A percentile compares a stretch with the other conserved stretches of the same genome.
Conservation (phyloP, 2,329 filamentous ascomycete genomes). For the Ascochyta pisi region DNA sequence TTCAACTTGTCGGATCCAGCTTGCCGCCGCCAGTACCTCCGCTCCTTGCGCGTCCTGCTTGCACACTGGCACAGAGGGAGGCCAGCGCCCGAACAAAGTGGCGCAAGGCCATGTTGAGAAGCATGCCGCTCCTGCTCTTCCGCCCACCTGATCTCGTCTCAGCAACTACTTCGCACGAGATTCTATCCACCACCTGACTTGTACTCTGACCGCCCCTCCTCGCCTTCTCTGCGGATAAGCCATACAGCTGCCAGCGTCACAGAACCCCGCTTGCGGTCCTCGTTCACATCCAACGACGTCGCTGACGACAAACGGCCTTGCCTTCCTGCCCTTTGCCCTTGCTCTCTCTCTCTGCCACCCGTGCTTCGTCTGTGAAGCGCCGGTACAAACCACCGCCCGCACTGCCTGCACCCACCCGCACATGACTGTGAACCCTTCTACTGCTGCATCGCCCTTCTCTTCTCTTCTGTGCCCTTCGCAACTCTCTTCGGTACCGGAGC, state of each 20-base stretch:
- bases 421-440: background rate
- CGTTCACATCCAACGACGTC: constrained; percentile 12
- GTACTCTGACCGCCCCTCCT: constrained; percentile 18
- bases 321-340: constrained; percentile 17
- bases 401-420: constrained; percentile 21
- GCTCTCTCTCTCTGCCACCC: constrained; percentile 12
- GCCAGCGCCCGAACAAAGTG: constrained; percentile 13
- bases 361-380: constrained; percentile 28
- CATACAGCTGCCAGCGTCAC: constrained; percentile 29
- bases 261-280: constrained; percentile 16
- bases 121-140: constrained; percentile 4
- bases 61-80: background rate
- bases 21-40: constrained; percentile 11
- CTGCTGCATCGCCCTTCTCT: background rate
- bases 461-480: background rate
- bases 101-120: constrained; percentile 24
- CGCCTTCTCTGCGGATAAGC: constrained; percentile 25
- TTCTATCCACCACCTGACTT: constrained; percentile 20
- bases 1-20: constrained; percentile 10
- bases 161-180: constrained; percentile 11
- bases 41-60: constrained; percentile 16
- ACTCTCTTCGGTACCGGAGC: background rate
- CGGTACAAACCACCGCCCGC: constrained; percentile 20
- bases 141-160: constrained; percentile 20
- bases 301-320: constrained; percentile 14